These are phyloP conservation scores for Aphanomyces invadans DNA, from an alignment of 352 stramenopile species.

Conservation along the genomic window DNA sequence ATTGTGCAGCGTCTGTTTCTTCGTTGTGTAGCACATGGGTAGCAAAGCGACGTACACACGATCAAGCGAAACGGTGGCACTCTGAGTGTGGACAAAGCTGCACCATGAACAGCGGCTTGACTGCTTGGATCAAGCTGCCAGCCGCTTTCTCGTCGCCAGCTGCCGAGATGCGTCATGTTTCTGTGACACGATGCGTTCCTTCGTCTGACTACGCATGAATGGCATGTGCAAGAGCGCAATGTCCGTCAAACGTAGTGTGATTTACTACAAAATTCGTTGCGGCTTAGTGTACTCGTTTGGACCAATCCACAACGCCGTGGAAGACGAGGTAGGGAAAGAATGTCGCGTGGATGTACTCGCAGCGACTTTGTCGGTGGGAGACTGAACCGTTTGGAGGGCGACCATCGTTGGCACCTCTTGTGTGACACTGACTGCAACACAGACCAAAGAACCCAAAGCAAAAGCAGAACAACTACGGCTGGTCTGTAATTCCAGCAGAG, in stretches of 20 bases:
- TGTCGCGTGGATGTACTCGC: slow-evolving; percentile 15
- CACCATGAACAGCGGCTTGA: no score
- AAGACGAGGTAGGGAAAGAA: slow-evolving; percentile 15
- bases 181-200: no score
- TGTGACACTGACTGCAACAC: slow-evolving; percentile 8
- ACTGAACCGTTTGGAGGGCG: slow-evolving; percentile 3
- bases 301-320: not conserved
- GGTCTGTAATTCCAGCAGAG: not conserved
- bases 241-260: not conserved
- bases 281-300: not conserved
- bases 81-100: no score
- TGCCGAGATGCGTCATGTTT: no score
- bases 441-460: slow-evolving; percentile 14
- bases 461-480: slow-evolving; percentile 10
- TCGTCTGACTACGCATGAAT: no score
- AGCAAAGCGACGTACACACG: no score
- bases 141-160: no score
- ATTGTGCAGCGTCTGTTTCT: no score
- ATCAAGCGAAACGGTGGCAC: no score
- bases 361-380: slow-evolving; percentile 9
- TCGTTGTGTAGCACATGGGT: no score
- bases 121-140: no score
- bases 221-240: no score
- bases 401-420: slow-evolving; percentile 2
- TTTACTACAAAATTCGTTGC: not conserved